Conservation (phyloP, 108 stramenopile species). For the Skeletonema costatum region DNA sequence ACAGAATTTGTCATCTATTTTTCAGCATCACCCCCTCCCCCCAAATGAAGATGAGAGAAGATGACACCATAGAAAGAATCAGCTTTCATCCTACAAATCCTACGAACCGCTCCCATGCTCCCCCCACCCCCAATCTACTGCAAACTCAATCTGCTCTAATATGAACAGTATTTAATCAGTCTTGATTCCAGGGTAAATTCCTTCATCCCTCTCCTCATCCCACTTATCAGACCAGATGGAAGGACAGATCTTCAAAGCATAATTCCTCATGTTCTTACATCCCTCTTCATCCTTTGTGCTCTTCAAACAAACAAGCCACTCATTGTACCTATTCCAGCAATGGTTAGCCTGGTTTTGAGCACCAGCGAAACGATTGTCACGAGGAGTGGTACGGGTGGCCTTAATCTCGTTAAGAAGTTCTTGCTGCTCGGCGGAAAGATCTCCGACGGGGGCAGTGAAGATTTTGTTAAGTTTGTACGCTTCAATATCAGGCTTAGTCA, state of each 20-base stretch:
- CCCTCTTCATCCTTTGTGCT: constrained; percentile 85
- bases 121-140: neutral
- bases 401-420: constrained; percentile 80
- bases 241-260: constrained; percentile 86
- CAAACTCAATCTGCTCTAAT: neutral
- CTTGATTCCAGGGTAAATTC: constrained; percentile 66
- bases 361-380: constrained; percentile 83
- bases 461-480: constrained; percentile 62
- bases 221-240: constrained; percentile 81
- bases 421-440: constrained; percentile 77
- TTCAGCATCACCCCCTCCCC: neutral
- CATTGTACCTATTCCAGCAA: constrained; percentile 98
- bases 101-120: neutral
- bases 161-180: constrained; percentile 19
- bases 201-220: constrained; percentile 91
- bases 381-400: constrained; percentile 87
- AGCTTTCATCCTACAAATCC: neutral
- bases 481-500: constrained; percentile 37
- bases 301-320: constrained; percentile 93
- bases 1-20: neutral
- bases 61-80: neutral
- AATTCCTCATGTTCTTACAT: constrained; percentile 78
- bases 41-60: neutral
- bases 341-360: constrained; percentile 89
- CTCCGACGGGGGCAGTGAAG: constrained; percentile 62